phyloP scores from a whole-genome alignment of 768 basidiomycete species.

The Suillus alpinus region DNA sequence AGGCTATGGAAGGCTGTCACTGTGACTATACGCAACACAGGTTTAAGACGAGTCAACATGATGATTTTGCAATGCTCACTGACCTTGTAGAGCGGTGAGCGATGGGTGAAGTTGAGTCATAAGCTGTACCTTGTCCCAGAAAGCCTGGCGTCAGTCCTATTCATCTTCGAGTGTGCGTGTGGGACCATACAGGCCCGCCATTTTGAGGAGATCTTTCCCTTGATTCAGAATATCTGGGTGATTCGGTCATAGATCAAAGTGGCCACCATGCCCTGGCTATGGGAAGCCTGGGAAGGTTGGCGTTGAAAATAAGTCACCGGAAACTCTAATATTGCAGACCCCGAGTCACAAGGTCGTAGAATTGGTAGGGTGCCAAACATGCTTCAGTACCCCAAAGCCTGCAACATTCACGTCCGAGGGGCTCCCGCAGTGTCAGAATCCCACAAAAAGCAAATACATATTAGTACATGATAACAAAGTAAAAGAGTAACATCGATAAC shows the following conservation, averaged over 20 bases:
- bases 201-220: not conserved
- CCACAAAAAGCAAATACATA: not conserved
- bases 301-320: not conserved
- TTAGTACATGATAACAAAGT: not conserved
- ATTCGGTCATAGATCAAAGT: not conserved
- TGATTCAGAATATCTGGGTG: not conserved
- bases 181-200: not conserved
- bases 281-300: not conserved
- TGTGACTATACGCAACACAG: not conserved
- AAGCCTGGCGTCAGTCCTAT: not conserved
- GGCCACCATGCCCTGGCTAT: not conserved
- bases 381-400: not conserved
- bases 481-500: not conserved
- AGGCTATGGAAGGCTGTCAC: slow-evolving; percentile 1
- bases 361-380: not conserved
- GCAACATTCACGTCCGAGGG: not conserved
- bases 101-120: not conserved
- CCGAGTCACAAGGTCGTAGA: not conserved
- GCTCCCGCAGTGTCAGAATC: not conserved
- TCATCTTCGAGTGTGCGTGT: not conserved
- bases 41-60: not conserved
- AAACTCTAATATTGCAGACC: not conserved
- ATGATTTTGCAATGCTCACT: not conserved
- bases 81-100: not conserved
- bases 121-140: not conserved